phyloP scores from a whole-genome alignment of 495 filamentous ascomycete species.

The Neurospora hispaniola region DNA sequence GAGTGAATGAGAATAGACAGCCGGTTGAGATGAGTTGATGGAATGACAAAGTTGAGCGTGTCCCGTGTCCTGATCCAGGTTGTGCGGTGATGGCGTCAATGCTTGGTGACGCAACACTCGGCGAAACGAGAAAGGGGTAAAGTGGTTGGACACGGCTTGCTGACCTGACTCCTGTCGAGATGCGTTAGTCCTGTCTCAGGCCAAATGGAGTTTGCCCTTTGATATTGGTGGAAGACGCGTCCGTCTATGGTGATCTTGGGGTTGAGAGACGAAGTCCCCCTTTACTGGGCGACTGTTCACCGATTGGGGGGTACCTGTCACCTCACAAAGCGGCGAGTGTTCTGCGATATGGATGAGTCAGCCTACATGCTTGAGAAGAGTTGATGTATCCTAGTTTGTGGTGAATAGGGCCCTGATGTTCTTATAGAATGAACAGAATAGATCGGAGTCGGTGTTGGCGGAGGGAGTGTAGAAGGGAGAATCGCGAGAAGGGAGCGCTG shows the following conservation, averaged over 20 bases:
- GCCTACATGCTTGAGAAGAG: background rate
- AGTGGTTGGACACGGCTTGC: background rate
- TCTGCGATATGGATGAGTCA: background rate
- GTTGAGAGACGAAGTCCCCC: background rate
- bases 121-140: background rate
- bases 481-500: background rate
- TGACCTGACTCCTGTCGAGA: background rate
- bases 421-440: background rate
- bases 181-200: background rate
- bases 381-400: background rate
- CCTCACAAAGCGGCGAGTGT: background rate
- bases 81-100: background rate
- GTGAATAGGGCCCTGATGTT: background rate
- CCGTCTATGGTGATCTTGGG: background rate
- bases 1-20: background rate
- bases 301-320: background rate
- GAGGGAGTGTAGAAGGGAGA: background rate
- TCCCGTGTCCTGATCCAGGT: background rate
- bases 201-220: background rate
- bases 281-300: background rate
- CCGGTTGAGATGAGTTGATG: background rate
- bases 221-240: background rate
- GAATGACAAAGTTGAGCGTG: background rate
- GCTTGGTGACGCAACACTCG: background rate
- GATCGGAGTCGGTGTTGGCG: background rate